Conservation (phyloP, 2,329 filamentous ascomycete genomes). For the Periconia macrospinosa region DNA sequence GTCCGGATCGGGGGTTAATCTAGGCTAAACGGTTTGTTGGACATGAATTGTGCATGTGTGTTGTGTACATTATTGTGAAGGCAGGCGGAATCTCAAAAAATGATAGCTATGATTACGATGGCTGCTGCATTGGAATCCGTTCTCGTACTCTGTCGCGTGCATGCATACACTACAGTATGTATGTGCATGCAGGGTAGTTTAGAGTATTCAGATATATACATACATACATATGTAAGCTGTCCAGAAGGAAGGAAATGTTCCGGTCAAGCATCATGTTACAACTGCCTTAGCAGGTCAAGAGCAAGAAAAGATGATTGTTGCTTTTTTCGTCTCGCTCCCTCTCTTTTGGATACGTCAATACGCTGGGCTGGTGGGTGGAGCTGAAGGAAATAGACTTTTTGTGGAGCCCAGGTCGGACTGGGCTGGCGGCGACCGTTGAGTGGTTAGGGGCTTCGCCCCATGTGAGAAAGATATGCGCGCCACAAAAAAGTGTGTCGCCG, state of each 20-base stretch:
- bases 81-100: not conserved
- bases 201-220: too few species aligned
- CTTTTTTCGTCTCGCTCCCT: too few species aligned
- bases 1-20: constrained; percentile 19
- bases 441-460: constrained; percentile 6
- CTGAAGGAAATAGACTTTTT: not conserved
- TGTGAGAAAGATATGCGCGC: constrained; percentile 14
- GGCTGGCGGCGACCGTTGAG: constrained; percentile 14
- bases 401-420: not conserved
- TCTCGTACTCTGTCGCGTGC: constrained; percentile 5
- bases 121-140: constrained; percentile 10
- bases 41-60: not conserved
- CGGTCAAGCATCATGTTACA: too few species aligned
- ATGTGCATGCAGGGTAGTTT: too few species aligned
- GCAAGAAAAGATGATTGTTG: too few species aligned
- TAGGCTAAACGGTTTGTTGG: constrained; percentile 27
- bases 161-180: too few species aligned
- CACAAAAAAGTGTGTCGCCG: constrained; percentile 16
- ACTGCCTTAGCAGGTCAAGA: too few species aligned
- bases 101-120: not conserved
- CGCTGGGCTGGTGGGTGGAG: not conserved
- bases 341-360: too few species aligned
- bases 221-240: too few species aligned
- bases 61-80: not conserved
- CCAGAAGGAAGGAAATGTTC: too few species aligned